These are phyloP conservation scores for Fusarium sarcochroum DNA, from an alignment of 2,329 filamentous ascomycete genomes.

Conservation along the genomic window DNA sequence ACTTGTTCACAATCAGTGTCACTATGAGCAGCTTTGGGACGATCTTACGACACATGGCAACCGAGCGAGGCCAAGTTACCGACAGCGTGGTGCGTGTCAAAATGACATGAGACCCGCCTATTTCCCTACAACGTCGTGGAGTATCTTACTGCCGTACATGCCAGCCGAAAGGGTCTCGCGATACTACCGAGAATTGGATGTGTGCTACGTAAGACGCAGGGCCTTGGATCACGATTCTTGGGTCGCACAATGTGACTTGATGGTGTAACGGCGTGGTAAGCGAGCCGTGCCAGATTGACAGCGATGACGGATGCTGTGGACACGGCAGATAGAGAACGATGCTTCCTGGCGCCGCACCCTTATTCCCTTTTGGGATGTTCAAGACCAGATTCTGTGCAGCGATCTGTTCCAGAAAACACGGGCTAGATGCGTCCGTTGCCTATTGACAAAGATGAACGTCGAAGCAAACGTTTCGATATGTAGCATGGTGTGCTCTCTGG, in stretches of 20 bases:
- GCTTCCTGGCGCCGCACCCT: neutral
- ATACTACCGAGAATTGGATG: slow-evolving; percentile 15
- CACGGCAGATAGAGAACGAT: slow-evolving; percentile 12
- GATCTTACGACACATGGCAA: slow-evolving; percentile 4
- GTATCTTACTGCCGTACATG: slow-evolving; percentile 3
- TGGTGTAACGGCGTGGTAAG: slow-evolving; percentile 28
- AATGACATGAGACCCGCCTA: slow-evolving; percentile 13
- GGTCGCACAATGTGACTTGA: slow-evolving; percentile 32
- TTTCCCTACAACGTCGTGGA: neutral
- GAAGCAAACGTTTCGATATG: neutral
- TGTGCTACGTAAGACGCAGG: slow-evolving; percentile 11
- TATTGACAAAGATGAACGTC: neutral
- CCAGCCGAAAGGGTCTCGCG: slow-evolving; percentile 9
- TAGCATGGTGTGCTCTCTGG: neutral
- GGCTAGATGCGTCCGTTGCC: neutral
- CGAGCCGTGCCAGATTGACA: slow-evolving; percentile 17
- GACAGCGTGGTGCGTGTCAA: slow-evolving; percentile 11
- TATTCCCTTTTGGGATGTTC: neutral
- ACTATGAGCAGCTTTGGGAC: slow-evolving; percentile 1
- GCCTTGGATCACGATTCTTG: slow-evolving; percentile 22
- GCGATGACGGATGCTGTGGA: slow-evolving; percentile 1
- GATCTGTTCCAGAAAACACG: no score
- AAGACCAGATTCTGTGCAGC: neutral
- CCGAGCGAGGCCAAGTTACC: slow-evolving; percentile 18
- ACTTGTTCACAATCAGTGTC: slow-evolving; percentile 1